Conservation (phyloP, 352 stramenopile genomes). For the Phytophthora cajani region DNA sequence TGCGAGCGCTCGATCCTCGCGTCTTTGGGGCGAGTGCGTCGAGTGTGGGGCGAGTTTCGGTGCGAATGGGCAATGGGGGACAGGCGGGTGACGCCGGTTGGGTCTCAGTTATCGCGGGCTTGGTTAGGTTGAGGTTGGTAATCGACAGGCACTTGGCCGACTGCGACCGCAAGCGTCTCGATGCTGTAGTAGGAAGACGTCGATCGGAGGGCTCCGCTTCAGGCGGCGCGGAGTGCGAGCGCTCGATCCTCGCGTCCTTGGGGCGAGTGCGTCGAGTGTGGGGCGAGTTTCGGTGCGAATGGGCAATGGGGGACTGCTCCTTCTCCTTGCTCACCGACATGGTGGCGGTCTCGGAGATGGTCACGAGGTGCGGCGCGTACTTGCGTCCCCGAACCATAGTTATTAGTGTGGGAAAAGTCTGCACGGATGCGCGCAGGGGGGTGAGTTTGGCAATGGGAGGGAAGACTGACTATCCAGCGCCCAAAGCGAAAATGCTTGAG, state of each 20-base stretch:
- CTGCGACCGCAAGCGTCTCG: conserved; percentile 17
- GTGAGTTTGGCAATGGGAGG: conserved; percentile 10
- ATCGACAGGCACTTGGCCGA: conserved; percentile 34
- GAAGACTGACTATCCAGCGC: neutral
- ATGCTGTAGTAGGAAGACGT: conserved; percentile 4
- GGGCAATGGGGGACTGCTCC: neutral
- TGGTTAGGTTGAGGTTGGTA: conserved; percentile 2
- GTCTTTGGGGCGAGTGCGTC: conserved; percentile 9
- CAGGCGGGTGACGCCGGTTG: neutral
- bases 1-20: conserved; percentile 31
- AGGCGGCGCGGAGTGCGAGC: conserved; percentile 36
- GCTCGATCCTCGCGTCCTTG: conserved; percentile 27
- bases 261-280: conserved; percentile 1
- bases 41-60: neutral
- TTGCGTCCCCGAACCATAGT: conserved; percentile 49
- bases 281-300: neutral
- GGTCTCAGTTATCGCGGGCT: conserved; percentile 12
- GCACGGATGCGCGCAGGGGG: conserved; percentile 3
- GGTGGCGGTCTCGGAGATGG: conserved; percentile 65
- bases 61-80: conserved; percentile 3
- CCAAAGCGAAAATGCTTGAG: conserved; percentile 15
- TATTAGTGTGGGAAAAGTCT: neutral
- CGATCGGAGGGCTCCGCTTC: conserved; percentile 31
- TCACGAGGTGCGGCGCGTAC: conserved; percentile 57
- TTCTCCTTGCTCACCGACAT: conserved; percentile 40